A percentile compares a stretch with the other conserved stretches of the same genome.
phyloP scores from a whole-genome alignment of 208 protist species.

The Wallacemonas sp. region DNA sequence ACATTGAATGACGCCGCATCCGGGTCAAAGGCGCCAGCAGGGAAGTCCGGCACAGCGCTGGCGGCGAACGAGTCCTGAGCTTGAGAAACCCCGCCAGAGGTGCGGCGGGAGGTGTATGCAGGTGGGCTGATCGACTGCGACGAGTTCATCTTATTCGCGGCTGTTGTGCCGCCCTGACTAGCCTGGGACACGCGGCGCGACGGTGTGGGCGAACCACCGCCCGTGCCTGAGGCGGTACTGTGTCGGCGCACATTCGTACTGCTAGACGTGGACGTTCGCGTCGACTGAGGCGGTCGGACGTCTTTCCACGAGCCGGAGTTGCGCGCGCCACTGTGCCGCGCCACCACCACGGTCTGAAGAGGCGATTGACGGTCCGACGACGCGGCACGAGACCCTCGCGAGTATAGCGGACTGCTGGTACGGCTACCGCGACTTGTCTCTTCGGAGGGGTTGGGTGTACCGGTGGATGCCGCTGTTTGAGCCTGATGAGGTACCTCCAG shows the following conservation, averaged over 20 bases:
- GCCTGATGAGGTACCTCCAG: not conserved
- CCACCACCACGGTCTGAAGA: too few species aligned
- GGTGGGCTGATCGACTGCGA: not conserved
- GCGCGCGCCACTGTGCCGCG: too few species aligned
- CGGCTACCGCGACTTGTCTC: too few species aligned
- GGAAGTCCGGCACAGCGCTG: not conserved
- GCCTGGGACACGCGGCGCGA: not conserved
- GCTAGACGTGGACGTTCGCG: not conserved
- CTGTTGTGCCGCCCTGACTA: not conserved
- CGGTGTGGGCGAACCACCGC: too few species aligned
- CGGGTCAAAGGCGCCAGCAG: not conserved
- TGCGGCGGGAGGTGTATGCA: slow-evolving; percentile 2
- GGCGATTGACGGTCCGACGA: too few species aligned
- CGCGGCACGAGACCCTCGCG: too few species aligned
- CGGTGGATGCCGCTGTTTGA: not conserved
- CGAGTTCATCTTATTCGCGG: too few species aligned
- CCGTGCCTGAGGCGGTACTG: not conserved
- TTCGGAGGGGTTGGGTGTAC: not conserved
- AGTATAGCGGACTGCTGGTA: too few species aligned
- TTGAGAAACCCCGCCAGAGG: not conserved
- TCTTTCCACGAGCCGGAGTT: too few species aligned
- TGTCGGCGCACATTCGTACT: not conserved
- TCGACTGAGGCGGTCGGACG: too few species aligned
- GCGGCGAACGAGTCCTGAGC: not conserved
- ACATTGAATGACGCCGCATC: not conserved